Evolutionary conservation across 148 eudicot species (phyloP).

Genomic region (Mesembryanthemum crystallinum): DNA sequence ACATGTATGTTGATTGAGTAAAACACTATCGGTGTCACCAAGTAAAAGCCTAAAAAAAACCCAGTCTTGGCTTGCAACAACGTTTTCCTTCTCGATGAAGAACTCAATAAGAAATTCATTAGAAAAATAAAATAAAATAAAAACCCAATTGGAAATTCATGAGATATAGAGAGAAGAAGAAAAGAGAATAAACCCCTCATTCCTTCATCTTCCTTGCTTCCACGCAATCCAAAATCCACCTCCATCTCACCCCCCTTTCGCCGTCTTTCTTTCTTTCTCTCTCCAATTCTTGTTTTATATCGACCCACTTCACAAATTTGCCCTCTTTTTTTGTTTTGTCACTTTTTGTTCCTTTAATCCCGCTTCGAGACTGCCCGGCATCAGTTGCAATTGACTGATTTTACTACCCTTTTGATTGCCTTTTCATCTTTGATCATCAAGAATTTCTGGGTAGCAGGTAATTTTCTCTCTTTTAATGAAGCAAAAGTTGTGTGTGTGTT

Average conservation of each 20-base stretch:
- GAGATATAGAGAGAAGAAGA: neutral
- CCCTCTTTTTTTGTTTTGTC: neutral
- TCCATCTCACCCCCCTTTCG: neutral
- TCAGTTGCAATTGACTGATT: conserved; percentile 18
- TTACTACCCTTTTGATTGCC: conserved; percentile 1
- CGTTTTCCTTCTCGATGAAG: neutral
- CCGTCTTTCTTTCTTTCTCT: neutral
- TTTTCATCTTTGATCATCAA: conserved; percentile 22
- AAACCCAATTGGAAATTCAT: neutral
- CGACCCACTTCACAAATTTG: neutral
- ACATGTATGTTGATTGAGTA: too few species aligned
- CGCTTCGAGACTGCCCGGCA: neutral
- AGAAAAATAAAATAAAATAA: neutral
- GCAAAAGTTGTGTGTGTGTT: neutral
- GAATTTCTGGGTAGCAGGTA: conserved; percentile 31
- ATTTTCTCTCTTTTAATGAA: conserved; percentile 9
- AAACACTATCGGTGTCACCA: too few species aligned
- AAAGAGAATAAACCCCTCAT: conserved; percentile 13
- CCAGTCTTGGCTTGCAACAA: neutral
- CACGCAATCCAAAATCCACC: conserved; percentile 37
- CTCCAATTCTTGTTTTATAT: neutral
- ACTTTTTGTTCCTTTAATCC: neutral
- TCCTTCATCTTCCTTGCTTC: conserved; percentile 26
- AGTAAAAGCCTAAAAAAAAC: too few species aligned
- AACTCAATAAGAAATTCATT: conserved; percentile 6